phyloP scores from a whole-genome alignment of 306 rosid genomes.

The Delonix regia region DNA sequence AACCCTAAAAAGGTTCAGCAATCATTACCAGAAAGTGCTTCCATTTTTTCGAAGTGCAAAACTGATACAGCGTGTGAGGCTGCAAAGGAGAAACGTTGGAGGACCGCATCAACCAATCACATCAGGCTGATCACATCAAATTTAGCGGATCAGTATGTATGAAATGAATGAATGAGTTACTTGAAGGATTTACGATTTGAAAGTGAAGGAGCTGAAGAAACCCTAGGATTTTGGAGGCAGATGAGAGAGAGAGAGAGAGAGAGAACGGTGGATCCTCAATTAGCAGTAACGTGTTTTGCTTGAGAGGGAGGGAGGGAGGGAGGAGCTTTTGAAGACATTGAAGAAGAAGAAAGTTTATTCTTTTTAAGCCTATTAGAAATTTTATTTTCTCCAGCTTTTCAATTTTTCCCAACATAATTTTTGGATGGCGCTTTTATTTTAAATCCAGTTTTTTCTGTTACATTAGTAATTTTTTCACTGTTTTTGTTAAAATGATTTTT shows the following conservation, averaged over 20 bases:
- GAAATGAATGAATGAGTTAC: neutral
- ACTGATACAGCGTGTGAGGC: neutral
- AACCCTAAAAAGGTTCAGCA: constrained; percentile 2
- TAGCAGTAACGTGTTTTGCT: neutral
- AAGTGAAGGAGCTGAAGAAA: neutral
- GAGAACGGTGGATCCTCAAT: neutral
- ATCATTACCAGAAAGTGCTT: neutral
- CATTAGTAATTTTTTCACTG: too few relatives aligned
- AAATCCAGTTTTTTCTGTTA: too few relatives aligned
- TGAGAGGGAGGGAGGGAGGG: neutral
- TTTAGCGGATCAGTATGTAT: neutral
- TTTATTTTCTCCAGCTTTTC: too few relatives aligned
- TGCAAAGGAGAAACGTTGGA: neutral
- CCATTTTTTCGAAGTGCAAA: neutral
- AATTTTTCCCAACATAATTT: too few relatives aligned
- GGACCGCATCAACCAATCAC: constrained; percentile 3
- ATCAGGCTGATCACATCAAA: neutral
- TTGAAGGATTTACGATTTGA: neutral
- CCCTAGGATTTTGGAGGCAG: neutral
- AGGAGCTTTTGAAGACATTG: neutral
- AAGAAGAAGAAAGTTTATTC: neutral
- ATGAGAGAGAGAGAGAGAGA: neutral
- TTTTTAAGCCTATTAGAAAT: neutral
- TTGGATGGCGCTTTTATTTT: too few relatives aligned
- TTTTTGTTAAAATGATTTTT: too few relatives aligned